phyloP scores from a whole-genome alignment of 2,329 filamentous ascomycete genomes.

The Penicillium sp. region DNA sequence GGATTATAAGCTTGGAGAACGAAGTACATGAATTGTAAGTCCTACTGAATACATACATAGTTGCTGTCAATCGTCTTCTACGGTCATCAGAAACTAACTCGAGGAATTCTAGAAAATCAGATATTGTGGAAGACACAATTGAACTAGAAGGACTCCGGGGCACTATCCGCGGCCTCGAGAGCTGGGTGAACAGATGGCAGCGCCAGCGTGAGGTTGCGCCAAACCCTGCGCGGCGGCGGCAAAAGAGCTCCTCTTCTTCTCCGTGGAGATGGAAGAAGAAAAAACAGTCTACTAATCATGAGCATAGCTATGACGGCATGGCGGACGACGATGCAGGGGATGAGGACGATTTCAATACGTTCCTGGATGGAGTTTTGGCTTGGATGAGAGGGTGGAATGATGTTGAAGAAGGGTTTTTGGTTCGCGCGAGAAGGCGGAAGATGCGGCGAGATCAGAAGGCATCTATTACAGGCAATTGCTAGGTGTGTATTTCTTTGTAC shows the following conservation, averaged over 20 bases:
- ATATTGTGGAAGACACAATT: constrained; percentile 30
- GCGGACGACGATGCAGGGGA: no score
- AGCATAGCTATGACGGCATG: constrained; percentile 16
- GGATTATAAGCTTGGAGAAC: constrained; percentile 58
- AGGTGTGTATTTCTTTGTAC: not conserved
- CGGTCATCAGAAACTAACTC: not conserved
- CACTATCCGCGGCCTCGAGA: constrained; percentile 32
- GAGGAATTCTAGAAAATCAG: constrained; percentile 19
- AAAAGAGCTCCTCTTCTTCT: constrained; percentile 3
- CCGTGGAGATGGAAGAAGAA: constrained; percentile 11
- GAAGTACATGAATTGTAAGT: constrained; percentile 56
- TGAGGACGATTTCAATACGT: constrained; percentile 25
- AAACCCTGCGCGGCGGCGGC: not conserved
- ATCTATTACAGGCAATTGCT: not conserved
- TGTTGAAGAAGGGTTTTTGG: constrained; percentile 36
- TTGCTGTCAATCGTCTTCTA: no score
- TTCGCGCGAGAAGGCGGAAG: constrained; percentile 58
- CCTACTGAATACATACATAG: not conserved
- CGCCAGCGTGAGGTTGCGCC: constrained; percentile 19
- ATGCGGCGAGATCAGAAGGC: constrained; percentile 39
- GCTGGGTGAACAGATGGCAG: constrained; percentile 28
- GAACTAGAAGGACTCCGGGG: constrained; percentile 34
- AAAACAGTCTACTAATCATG: constrained; percentile 5
- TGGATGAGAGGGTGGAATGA: constrained; percentile 44
- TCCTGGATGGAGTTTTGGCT: constrained; percentile 37